Percentiles rank a stretch among this genome's conserved stretches.
These are phyloP conservation scores for Fusarium napiforme DNA, from an alignment of 2,329 filamentous ascomycete species.

Conservation along the genomic window DNA sequence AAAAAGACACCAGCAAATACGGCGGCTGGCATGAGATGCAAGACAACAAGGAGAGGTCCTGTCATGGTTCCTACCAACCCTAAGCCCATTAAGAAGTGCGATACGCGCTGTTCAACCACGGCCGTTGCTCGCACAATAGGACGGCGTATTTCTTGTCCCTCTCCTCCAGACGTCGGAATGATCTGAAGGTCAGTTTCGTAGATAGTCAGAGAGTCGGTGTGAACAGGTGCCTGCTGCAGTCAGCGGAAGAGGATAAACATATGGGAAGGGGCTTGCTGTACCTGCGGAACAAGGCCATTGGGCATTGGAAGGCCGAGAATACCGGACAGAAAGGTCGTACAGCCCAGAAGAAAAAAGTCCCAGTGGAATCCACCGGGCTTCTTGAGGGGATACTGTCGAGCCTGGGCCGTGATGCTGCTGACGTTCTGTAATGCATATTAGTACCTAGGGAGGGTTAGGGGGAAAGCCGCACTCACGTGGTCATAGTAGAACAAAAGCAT, in stretches of 20 bases:
- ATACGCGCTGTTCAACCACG: neutral
- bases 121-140: neutral
- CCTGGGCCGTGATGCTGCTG: neutral
- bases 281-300: neutral
- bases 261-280: neutral
- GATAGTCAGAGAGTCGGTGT: neutral
- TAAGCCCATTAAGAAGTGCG: neutral
- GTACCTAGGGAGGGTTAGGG: rapidly evolving
- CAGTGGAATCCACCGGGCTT: neutral
- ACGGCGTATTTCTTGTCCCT: neutral
- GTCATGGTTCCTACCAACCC: neutral
- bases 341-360: neutral
- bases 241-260: neutral
- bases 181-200: neutral
- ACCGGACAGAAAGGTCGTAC: neutral
- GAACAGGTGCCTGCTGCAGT: neutral
- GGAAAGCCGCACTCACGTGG: neutral
- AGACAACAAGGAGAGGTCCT: neutral
- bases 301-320: neutral
- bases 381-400: neutral
- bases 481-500: neutral
- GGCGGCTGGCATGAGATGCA: neutral
- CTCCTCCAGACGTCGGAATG: neutral
- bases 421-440: neutral
- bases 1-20: neutral